phyloP scores from a whole-genome alignment of 352 stramenopile genomes.

The Globisporangium orthogonon region DNA sequence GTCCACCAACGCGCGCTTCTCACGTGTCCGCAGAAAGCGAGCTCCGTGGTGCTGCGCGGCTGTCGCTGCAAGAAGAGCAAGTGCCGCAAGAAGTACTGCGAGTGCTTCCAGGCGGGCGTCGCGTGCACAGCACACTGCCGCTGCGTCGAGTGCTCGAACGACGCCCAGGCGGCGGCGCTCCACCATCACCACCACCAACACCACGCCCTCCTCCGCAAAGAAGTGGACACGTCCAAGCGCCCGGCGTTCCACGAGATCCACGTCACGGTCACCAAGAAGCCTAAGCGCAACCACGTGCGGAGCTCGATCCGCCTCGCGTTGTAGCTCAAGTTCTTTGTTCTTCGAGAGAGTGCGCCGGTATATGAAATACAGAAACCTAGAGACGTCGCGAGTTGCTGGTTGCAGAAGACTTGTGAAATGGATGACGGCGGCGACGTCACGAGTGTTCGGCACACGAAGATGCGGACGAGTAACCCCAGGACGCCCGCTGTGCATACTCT shows the following conservation, averaged over 20 bases:
- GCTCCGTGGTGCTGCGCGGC: conserved; percentile 64
- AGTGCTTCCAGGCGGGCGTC: conserved; percentile 94
- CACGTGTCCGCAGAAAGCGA: conserved; percentile 42
- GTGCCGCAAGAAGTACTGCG: conserved; percentile 98
- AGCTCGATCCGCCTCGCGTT: conserved; percentile 44
- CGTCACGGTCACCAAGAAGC: conserved; percentile 69
- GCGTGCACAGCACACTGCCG: conserved; percentile 91
- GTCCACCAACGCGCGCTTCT: background rate
- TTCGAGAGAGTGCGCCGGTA: background rate
- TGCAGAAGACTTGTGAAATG: no score
- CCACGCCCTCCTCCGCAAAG: conserved; percentile 21
- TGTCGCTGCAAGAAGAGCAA: conserved; percentile 97
- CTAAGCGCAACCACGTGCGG: conserved; percentile 46
- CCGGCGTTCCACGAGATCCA: conserved; percentile 49
- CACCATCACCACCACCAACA: background rate
- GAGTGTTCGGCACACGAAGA: no score
- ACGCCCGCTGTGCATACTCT: no score
- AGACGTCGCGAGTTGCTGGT: no score
- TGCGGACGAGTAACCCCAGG: no score
- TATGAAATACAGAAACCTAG: no score
- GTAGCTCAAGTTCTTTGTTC: background rate
- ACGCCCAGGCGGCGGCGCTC: conserved; percentile 22
- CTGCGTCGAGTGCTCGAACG: conserved; percentile 94
- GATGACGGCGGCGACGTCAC: no score
- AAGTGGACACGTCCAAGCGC: conserved; percentile 3